Base-by-base conservation (phyloP, 805 yeast genomes). In the Metschnikowia reukaufii region DNA sequence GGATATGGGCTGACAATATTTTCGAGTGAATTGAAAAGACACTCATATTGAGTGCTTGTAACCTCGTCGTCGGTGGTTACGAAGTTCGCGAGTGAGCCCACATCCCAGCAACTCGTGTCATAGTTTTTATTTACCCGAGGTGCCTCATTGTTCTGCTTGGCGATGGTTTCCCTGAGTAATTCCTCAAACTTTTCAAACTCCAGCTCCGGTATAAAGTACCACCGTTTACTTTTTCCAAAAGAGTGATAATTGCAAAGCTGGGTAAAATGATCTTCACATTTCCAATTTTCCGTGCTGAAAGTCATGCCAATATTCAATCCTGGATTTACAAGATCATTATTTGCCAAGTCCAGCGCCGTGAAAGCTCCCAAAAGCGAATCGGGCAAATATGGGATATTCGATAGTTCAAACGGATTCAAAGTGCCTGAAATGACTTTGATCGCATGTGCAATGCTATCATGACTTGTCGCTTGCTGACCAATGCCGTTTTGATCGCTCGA, bases 141-240 rank as follows among this genome's bases (percentile, higher is more conserved):
- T 15, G 38, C 41, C 21, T 39, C 39, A 4, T 33, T 32, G 23
- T 43, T 32, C 12, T 48, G 47, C 2, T 29, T 20, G 18, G 42
- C 25, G 20, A 58, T 57, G 1, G 59, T 42, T 32, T 64, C 63
- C 16, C 45, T 42, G 2, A 75, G 35, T 13, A 79, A 58, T 2
- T 49, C 42, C 56, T 84, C 88, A 57, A 77, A 83, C 46, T 74
- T 75, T 2, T 62, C 72, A 44, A 74, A 73, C 42, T 79, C 79
- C 55, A 69, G 67, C 13, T 83, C 84, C 0, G 84, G 77, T n/a
- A 85, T 72, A 45, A 82, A 74, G 50, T 80, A 83, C 87, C 88
- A 82, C 16, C 77, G 56, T 56, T 76, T 78, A 12, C 70, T 57
- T 6, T 77, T 77, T 2, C 90, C 91, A 40, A 70, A 53, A 51